phyloP scores from a whole-genome alignment of 768 basidiomycete species.

The Naganishia friedmannii region DNA sequence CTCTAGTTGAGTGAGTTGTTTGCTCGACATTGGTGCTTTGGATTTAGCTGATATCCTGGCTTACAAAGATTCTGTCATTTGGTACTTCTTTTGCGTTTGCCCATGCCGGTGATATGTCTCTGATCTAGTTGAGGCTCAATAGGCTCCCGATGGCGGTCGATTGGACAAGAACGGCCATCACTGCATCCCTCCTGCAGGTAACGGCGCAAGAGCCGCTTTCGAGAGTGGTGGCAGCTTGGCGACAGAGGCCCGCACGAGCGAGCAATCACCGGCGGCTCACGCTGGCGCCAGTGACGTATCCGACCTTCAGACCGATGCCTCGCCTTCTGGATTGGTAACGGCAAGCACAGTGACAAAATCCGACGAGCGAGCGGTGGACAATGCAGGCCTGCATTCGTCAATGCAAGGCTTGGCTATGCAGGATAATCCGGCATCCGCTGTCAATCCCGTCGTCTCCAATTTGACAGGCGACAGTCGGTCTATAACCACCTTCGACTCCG shows the following conservation, averaged over 20 bases:
- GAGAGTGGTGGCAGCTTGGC: neutral
- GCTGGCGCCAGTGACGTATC: no score
- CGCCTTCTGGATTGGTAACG: neutral
- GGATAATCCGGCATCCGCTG: neutral
- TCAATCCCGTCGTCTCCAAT: no score
- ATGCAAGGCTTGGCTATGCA: slow-evolving; percentile 4
- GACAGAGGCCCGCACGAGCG: neutral
- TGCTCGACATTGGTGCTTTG: no score
- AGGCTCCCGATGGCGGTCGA: slow-evolving; percentile 47
- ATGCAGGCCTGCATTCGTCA: neutral
- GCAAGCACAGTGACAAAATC: neutral
- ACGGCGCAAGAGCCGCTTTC: slow-evolving; percentile 47
- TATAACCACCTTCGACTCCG: neutral
- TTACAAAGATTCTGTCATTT: slow-evolving; percentile 17
- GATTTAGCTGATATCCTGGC: slow-evolving; percentile 42
- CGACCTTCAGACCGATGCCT: neutral
- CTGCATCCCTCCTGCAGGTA: slow-evolving; percentile 43
- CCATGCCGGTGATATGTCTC: neutral
- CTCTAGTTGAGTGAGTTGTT: slow-evolving; percentile 61
- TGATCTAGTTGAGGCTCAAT: neutral
- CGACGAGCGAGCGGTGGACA: neutral
- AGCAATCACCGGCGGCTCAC: no score
- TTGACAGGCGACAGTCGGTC: neutral
- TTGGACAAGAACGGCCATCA: slow-evolving; percentile 43
- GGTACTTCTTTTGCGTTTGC: neutral